Percentiles rank a stretch among this genome's conserved stretches.
Evolutionary conservation across 768 basidiomycete species (phyloP).

Genomic region (Rhizopogon sp.): DNA sequence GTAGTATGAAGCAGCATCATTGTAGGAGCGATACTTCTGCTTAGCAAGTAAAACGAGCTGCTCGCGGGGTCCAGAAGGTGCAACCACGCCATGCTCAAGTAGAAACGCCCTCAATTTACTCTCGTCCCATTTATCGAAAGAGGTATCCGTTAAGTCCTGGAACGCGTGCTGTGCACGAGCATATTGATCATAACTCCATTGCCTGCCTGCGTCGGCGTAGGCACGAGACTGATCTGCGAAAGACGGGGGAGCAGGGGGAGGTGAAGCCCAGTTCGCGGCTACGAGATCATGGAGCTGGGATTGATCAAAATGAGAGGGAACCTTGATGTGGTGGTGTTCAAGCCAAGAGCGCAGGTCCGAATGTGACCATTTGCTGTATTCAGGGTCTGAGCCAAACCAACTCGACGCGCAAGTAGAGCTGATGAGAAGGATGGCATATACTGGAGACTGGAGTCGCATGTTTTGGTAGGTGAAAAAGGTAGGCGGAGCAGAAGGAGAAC

Average conservation of each 20-base stretch:
- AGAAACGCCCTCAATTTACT: constrained; percentile 76
- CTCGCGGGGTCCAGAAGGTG: constrained; percentile 74
- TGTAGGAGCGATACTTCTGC: constrained; percentile 58
- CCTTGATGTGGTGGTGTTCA: constrained; percentile 53
- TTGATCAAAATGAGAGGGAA: constrained; percentile 41
- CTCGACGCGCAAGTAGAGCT: constrained; percentile 38
- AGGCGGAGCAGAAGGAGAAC: not conserved
- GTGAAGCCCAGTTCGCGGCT: constrained; percentile 51
- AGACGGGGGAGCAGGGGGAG: constrained; percentile 27
- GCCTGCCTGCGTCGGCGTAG: constrained; percentile 20
- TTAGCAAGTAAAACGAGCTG: constrained; percentile 77
- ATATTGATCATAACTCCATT: constrained; percentile 65
- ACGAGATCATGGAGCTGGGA: constrained; percentile 45
- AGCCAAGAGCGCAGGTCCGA: constrained; percentile 67
- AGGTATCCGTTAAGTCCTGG: constrained; percentile 47
- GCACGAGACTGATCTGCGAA: constrained; percentile 12
- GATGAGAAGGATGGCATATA: constrained; percentile 28
- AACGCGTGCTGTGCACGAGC: constrained; percentile 59
- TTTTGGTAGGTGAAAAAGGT: not conserved
- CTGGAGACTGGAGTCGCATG: constrained; percentile 13
- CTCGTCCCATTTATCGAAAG: constrained; percentile 85
- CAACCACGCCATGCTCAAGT: constrained; percentile 81
- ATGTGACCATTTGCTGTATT: constrained; percentile 53
- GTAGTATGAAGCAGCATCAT: constrained; percentile 53
- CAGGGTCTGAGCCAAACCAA: constrained; percentile 44